A percentile compares a stretch with the other conserved stretches of the same genome.
phyloP scores from a whole-genome alignment of 192 early-diverging fungal species.

The Umbelopsis sp. region DNA sequence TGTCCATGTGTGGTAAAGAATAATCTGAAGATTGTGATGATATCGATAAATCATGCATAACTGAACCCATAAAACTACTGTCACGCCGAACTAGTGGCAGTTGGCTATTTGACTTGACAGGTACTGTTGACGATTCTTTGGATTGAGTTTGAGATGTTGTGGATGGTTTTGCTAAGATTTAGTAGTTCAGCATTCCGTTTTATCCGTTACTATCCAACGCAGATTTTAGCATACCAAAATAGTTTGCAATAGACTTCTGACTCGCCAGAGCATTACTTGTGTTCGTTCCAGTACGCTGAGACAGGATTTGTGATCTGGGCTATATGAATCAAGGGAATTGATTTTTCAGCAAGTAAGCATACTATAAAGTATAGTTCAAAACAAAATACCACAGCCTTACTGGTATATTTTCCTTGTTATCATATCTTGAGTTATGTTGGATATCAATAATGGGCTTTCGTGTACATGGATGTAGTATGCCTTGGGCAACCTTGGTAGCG shows the following conservation, averaged over 20 bases:
- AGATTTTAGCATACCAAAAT: neutral
- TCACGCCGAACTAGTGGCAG: neutral
- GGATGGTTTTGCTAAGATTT: neutral
- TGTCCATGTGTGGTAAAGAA: neutral
- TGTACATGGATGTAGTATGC: slow-evolving; percentile 5
- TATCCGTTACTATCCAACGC: neutral
- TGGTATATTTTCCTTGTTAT: slow-evolving; percentile 15
- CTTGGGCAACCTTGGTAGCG: neutral
- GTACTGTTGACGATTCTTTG: neutral
- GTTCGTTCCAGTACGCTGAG: neutral
- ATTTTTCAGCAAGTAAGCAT: neutral
- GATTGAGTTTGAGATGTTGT: neutral
- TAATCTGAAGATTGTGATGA: neutral
- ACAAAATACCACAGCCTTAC: neutral
- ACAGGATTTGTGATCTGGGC: neutral
- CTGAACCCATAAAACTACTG: slow-evolving; percentile 3
- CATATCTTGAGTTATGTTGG: neutral
- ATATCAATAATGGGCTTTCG: neutral
- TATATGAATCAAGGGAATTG: neutral
- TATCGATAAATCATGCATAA: slow-evolving; percentile 6
- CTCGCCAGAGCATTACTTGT: neutral
- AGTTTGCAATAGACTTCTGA: slow-evolving; percentile 6
- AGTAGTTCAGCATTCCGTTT: neutral
- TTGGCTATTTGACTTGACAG: neutral
- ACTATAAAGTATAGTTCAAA: neutral